Conservation (phyloP, 257 asterid genomes). For the Solanum chmielewskii region DNA sequence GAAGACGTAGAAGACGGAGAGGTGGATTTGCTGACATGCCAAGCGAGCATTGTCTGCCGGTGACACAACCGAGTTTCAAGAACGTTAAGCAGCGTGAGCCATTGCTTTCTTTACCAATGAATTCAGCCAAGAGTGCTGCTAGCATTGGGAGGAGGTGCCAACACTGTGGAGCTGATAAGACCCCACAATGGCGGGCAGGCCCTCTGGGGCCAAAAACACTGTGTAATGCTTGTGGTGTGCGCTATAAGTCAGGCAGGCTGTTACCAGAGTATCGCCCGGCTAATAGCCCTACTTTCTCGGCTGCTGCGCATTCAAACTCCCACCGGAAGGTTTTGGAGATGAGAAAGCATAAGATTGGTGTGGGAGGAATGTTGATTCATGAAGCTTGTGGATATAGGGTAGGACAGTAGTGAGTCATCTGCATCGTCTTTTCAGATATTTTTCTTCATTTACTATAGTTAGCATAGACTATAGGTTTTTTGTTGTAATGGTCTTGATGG, state of each 20-base stretch:
- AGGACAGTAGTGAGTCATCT: constrained; percentile 33
- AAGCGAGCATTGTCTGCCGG: constrained; percentile 11
- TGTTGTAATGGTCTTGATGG: constrained; percentile 20
- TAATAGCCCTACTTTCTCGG: constrained; percentile 62
- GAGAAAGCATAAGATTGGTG: constrained; percentile 52
- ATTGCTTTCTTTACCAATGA: constrained; percentile 12
- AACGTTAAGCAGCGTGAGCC: constrained; percentile 14
- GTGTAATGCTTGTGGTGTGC: constrained; percentile 89
- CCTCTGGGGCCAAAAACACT: constrained; percentile 83
- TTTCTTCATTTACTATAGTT: constrained; percentile 9
- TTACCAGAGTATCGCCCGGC: constrained; percentile 93
- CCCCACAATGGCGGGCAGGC: constrained; percentile 93
- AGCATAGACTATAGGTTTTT: constrained; percentile 35
- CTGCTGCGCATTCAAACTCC: constrained; percentile 61
- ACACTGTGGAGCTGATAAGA: constrained; percentile 76
- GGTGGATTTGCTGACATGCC: constrained; percentile 15
- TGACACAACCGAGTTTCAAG: constrained; percentile 16
- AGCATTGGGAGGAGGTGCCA: constrained; percentile 57
- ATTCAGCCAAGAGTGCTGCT: constrained; percentile 3
- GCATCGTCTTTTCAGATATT: constrained; percentile 10
- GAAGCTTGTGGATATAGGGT: constrained; percentile 47
- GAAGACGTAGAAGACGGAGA: constrained; percentile 17
- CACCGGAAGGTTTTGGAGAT: constrained; percentile 83
- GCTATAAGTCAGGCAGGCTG: constrained; percentile 79
- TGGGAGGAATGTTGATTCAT: constrained; percentile 21